Conservation (phyloP, 257 asterid species). For the Gardenia jasminoides region DNA sequence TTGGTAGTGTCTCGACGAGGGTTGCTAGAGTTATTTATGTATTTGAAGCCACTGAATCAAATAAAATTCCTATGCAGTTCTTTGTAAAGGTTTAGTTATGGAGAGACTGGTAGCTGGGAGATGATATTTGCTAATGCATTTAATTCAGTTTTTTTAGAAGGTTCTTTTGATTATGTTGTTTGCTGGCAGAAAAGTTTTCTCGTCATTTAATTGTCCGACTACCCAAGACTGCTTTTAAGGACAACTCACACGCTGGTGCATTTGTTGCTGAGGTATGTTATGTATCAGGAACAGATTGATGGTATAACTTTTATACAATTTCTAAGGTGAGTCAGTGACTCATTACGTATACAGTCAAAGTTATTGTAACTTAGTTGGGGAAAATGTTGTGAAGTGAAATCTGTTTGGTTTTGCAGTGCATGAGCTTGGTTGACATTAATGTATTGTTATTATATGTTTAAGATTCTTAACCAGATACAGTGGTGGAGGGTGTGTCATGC, state of each 20-base stretch:
- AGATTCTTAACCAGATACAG: too few relatives aligned
- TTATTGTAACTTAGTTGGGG: neutral
- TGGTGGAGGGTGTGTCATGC: neutral
- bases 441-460: too few relatives aligned
- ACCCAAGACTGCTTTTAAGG: constrained; percentile 84
- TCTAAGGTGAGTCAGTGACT: neutral
- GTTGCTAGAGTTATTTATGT: too few relatives aligned
- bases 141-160: neutral
- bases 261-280: constrained; percentile 86
- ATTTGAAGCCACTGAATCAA: too few relatives aligned
- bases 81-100: too few relatives aligned
- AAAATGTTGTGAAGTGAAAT: neutral
- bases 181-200: constrained; percentile 79
- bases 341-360: neutral
- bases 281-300: neutral
- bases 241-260: constrained; percentile 90
- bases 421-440: neutral
- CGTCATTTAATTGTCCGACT: constrained; percentile 81
- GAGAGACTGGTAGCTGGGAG: too few relatives aligned
- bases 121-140: neutral
- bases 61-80: too few relatives aligned
- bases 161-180: neutral
- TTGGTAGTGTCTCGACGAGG: neutral
- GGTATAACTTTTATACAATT: neutral
- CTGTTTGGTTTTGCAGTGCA: neutral